Evolutionary conservation across 2,329 filamentous ascomycete species (phyloP), one percentile per base, ranked within the genome.

Genomic region (Claviceps citrina): DNA sequence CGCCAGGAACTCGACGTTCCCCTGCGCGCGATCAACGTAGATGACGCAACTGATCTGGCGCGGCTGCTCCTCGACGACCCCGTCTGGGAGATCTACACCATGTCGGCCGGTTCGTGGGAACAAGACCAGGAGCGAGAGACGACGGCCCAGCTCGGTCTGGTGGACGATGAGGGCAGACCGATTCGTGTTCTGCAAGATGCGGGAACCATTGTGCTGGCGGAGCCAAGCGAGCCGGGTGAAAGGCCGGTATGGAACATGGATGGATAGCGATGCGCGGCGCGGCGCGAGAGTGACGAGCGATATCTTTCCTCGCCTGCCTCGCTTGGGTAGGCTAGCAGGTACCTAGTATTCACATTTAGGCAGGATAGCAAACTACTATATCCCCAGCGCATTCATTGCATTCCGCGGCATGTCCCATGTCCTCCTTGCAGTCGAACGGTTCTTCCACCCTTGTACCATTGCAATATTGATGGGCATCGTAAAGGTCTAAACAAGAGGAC

Each of bases 1-100:
- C 16, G 19, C 22, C 2, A 10, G 6, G 18, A 30, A 9, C 33
- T 44, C 18, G 49, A 49, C 4, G 47, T 58, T 22, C 50, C 65
- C 12, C 49, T 73, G 2, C 52, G 54, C 2, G 56, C 66, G 5
- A 2, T 50, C 52, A 33, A 48, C 3, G 48, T 59, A 5, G 45
- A 56, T 0, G 57, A 61, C 20, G 51, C 49, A 4, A 45, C 54
- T 8, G 55, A 61, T 19, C 47, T 69, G 7, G 62, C 58, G 18
- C 58, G 59, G 40, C 42, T 68, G 7, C 49, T 73, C 18, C 58
- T 70, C 16, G 55, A 62, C 24, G 64, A 71, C 38, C 57, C 59
- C 2, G 50, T 51, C 4, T 71, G 66, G 67, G 50, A 53, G 5
- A 57, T 40, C 15, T 27, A 8, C 10, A 27, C 13, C 10, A 12